These are phyloP conservation scores for Apiospora phragmitis DNA, from an alignment of 2,329 filamentous ascomycete species.

Conservation along the genomic window DNA sequence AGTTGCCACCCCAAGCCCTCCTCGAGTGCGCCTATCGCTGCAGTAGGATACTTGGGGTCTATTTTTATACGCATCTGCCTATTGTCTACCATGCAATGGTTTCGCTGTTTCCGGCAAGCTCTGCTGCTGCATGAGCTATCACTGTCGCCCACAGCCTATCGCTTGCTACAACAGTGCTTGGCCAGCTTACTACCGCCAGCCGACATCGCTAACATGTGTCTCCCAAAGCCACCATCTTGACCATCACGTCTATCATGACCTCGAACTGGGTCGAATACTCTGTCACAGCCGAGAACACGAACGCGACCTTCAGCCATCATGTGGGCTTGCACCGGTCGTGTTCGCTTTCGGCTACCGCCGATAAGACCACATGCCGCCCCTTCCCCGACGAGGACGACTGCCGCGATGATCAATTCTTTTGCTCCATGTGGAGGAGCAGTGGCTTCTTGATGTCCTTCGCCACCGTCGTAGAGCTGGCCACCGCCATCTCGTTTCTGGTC, in stretches of 20 bases:
- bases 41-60: neutral
- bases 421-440: constrained; percentile 85
- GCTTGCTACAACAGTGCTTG: neutral
- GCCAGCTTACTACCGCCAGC: neutral
- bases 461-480: constrained; percentile 78
- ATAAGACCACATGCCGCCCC: constrained; percentile 58
- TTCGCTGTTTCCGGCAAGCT: neutral
- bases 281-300: constrained; percentile 47
- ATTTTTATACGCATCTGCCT: neutral
- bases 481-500: constrained; percentile 76
- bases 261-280: constrained; percentile 72
- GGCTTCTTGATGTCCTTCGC: constrained; percentile 87
- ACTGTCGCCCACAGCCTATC: neutral
- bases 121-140: neutral
- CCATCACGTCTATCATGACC: constrained; percentile 66
- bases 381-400: constrained; percentile 73
- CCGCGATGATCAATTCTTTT: constrained; percentile 72
- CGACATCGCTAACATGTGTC: constrained; percentile 30
- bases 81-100: neutral
- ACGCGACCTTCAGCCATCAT: constrained; percentile 53
- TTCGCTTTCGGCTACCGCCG: constrained; percentile 54
- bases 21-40: neutral
- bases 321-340: constrained; percentile 84
- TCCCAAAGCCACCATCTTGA: constrained; percentile 66
- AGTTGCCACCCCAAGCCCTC: constrained; percentile 10